A percentile compares a stretch with the other conserved stretches of the same genome.
Conservation (phyloP, 2,329 filamentous ascomycete species). For the Plenodomus lindquistii region DNA sequence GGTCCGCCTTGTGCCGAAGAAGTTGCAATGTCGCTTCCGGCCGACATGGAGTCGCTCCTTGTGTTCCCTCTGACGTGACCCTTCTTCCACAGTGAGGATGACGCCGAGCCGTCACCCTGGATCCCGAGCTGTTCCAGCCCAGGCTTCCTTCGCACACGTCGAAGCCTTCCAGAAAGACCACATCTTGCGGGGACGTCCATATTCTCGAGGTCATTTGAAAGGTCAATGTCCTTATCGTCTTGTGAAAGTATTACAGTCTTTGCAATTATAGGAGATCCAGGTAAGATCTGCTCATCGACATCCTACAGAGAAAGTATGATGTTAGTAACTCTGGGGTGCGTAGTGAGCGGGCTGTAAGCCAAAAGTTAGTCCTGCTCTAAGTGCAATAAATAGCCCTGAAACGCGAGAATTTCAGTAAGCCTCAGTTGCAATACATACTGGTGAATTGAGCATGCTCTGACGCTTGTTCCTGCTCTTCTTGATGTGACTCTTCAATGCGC, state of each 20-base stretch:
- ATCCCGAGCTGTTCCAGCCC: conserved; percentile 15
- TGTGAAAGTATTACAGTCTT: conserved; percentile 4
- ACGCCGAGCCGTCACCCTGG: conserved; percentile 10
- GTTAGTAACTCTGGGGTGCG: conserved; percentile 57
- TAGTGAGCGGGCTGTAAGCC: conserved; percentile 52
- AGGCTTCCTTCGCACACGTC: conserved; percentile 19
- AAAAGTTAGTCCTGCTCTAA: conserved; percentile 36
- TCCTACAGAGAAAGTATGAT: conserved; percentile 24
- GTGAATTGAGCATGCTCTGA: conserved; percentile 94
- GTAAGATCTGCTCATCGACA: conserved; percentile 12
- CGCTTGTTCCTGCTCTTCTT: conserved; percentile 96
- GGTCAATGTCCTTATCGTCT: conserved; percentile 11
- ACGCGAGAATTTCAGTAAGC: conserved; percentile 14
- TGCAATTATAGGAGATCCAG: conserved; percentile 16
- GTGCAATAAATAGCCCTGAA: conserved; percentile 31
- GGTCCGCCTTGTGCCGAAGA: not conserved
- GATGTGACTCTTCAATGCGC: conserved; percentile 95
- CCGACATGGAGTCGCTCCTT: conserved; percentile 4
- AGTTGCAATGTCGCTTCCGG: conserved; percentile 5
- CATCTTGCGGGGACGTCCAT: conserved; percentile 15
- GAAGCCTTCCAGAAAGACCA: conserved; percentile 16
- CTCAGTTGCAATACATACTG: conserved; percentile 65
- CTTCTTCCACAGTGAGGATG: conserved; percentile 2
- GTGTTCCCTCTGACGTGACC: conserved; percentile 9
- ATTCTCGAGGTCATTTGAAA: conserved; percentile 11